Base-by-base conservation (phyloP, 108 stramenopile genomes). In the Chaetoceros tenuissimus region DNA sequence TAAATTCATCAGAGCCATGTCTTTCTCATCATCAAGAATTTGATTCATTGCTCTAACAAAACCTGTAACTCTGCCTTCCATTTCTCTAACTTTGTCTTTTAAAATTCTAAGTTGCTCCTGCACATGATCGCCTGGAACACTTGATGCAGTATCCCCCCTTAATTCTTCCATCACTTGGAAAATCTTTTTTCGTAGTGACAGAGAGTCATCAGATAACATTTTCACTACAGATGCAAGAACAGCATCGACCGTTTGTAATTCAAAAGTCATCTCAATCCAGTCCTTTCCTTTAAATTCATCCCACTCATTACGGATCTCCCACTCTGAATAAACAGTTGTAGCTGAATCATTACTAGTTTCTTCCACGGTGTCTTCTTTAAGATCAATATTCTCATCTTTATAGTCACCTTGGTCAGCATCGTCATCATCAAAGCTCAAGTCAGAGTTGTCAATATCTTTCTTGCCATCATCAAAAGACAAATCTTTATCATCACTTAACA, bases 1-100 rank as follows among this genome's bases (percentile, higher is more conserved):
- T 7, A 94, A 55, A 57, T 94, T 94, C 89, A 90, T 90, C 44
- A 94, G 55, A 31, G 92, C 75, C 83, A 94, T 78, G 52, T 90
- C 92, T 55, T 94, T 88, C 30, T 90, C 81, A 24, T 94, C 92
- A 30, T 90, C 86, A 23, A 94, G 49, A 2, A 94, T 62, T 17
- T 65, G 57, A 57, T 84, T 80, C 57, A 94, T 62, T 1, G 92
- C 87, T 5, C 82, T 72, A 19, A 81, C 72, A 51, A 94, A 90
- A 31, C 92, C 92, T 30, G 80, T 60, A 1, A 84, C 79, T 24
- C 92, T 69, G 1, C 78, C 71, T 52, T 64, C 72, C 82, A 94
- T 85, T 58, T 73, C 69, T 31, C 64, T 63, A 18, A 89, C 74
- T 17, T 77, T 71, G 56, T 89, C 82, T 62, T 94, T 94, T 21